Evolutionary conservation across 177 flowering plant species (phyloP).

Genomic region (Vitis hybrid): DNA sequence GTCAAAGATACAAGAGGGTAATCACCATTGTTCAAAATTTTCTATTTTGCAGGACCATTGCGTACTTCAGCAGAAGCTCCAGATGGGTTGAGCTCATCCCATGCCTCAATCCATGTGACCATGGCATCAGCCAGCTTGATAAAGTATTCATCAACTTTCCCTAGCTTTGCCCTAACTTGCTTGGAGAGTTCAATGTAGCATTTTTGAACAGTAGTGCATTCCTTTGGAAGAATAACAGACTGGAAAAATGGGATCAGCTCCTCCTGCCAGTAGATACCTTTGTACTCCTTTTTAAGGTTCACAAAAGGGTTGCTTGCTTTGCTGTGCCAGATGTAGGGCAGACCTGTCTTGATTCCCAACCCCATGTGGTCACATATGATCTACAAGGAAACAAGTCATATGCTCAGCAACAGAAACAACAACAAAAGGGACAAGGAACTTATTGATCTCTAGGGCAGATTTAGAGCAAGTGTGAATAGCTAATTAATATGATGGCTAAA

Average conservation of each 20-base stretch:
- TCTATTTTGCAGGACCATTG: slow-evolving; percentile 37
- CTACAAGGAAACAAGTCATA: background rate
- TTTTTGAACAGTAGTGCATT: slow-evolving; percentile 59
- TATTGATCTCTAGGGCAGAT: background rate
- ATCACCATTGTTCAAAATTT: background rate
- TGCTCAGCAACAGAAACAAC: background rate
- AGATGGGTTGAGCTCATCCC: slow-evolving; percentile 73
- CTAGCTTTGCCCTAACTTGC: slow-evolving; percentile 61
- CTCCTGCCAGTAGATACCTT: slow-evolving; percentile 81
- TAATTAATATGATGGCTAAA: background rate
- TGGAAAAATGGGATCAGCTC: slow-evolving; percentile 78
- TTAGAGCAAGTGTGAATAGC: no score
- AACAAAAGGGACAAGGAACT: background rate
- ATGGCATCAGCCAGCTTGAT: slow-evolving; percentile 66
- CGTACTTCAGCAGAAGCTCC: slow-evolving; percentile 22
- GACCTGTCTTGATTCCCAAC: slow-evolving; percentile 68
- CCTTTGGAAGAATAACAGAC: slow-evolving; percentile 51
- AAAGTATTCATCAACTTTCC: slow-evolving; percentile 65
- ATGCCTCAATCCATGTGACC: slow-evolving; percentile 80
- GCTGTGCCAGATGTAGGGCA: slow-evolving; percentile 85
- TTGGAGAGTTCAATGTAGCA: slow-evolving; percentile 75
- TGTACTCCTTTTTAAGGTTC: slow-evolving; percentile 76
- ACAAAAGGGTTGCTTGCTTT: slow-evolving; percentile 81
- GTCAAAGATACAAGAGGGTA: background rate
- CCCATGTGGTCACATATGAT: slow-evolving; percentile 57